These are phyloP conservation scores for Aspergillus neoniger DNA, from an alignment of 2,329 filamentous ascomycete species.

Conservation along the genomic window DNA sequence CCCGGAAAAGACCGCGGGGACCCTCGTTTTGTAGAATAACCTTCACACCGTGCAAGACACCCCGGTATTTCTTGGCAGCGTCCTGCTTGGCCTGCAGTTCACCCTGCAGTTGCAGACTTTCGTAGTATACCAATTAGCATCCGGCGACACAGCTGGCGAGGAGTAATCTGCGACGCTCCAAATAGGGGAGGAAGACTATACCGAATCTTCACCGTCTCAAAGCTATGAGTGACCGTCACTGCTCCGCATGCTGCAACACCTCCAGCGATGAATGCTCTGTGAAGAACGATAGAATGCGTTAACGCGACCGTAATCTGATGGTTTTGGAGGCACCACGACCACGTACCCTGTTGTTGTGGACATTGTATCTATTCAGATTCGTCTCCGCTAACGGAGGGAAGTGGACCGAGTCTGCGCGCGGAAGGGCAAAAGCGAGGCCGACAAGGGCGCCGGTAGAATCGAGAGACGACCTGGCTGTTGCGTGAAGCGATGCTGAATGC, in stretches of 20 bases:
- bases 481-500: not conserved
- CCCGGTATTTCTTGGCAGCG: constrained; percentile 84
- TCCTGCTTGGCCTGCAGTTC: constrained; percentile 86
- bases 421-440: not conserved
- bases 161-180: not conserved
- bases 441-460: not conserved
- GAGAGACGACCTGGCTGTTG: not conserved
- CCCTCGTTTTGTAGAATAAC: constrained; percentile 93
- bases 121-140: not conserved
- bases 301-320: not conserved
- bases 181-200: constrained; percentile 44
- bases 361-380: constrained; percentile 41
- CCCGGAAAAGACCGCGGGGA: constrained; percentile 78
- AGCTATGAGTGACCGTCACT: constrained; percentile 95
- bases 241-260: constrained; percentile 96
- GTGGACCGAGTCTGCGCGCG: not conserved
- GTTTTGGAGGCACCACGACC: not conserved
- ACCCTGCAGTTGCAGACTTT: constrained; percentile 89
- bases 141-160: not conserved
- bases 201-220: constrained; percentile 99
- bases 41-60: constrained; percentile 85
- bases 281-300: not conserved
- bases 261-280: constrained; percentile 86
- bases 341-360: constrained; percentile 56
- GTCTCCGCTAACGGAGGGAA: constrained; percentile 21